Evolutionary conservation across 2,329 filamentous ascomycete species (phyloP).

Genomic region (Fusarium sp.): DNA sequence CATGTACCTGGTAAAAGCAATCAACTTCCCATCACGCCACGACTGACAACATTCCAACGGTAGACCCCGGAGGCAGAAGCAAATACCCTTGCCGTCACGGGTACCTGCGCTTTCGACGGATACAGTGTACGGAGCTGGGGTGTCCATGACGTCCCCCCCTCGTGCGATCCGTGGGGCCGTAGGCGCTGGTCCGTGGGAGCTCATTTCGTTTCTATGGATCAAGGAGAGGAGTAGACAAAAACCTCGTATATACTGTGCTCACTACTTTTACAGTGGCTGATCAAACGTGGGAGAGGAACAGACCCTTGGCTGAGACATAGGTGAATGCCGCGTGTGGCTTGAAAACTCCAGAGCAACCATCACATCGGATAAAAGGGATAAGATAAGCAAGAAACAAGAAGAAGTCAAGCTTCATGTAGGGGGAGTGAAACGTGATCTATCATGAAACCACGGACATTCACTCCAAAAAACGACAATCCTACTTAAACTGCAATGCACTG

Average conservation of each 20-base stretch:
- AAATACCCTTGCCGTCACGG: background rate
- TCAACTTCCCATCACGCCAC: constrained; percentile 7
- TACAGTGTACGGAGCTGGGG: background rate
- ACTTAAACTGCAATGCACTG: constrained; percentile 26
- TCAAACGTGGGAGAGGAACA: background rate
- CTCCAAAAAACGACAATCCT: background rate
- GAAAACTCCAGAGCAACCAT: background rate
- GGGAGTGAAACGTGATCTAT: background rate
- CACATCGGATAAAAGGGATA: background rate
- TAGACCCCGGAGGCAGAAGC: background rate
- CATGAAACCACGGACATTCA: constrained; percentile 1
- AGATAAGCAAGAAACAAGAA: background rate
- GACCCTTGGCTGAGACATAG: background rate
- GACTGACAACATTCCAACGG: background rate
- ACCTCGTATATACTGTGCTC: background rate
- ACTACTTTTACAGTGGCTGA: background rate
- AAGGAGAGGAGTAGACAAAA: background rate
- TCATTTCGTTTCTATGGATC: constrained; percentile 29
- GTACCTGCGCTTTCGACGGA: constrained; percentile 1
- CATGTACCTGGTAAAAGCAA: constrained; percentile 16
- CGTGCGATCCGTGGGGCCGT: constrained; percentile 29
- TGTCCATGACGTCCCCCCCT: constrained; percentile 11
- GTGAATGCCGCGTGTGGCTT: background rate
- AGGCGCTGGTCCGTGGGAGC: background rate
- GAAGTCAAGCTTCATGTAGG: background rate